Conservation (phyloP, 2,329 filamentous ascomycete species). For the Pyricularia sp. region DNA sequence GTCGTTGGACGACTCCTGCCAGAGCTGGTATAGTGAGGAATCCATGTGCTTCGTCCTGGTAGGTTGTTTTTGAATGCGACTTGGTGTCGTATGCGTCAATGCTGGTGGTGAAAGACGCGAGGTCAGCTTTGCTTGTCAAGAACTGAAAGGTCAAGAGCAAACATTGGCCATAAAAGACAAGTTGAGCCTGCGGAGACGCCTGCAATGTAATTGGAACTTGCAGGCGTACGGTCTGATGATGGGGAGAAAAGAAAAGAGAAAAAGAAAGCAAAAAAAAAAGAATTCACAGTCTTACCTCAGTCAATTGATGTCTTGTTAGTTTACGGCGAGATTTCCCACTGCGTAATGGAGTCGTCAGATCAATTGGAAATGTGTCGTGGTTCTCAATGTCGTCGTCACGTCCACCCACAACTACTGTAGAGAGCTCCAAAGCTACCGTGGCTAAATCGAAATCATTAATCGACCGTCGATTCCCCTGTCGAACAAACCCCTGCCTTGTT, state of each 20-base stretch:
- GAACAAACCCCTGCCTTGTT: background rate
- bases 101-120: background rate
- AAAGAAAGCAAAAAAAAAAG: too few species aligned
- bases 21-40: slow-evolving; percentile 75
- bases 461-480: background rate
- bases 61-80: background rate
- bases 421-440: background rate
- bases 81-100: background rate
- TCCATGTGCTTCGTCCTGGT: slow-evolving; percentile 42
- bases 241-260: too few species aligned
- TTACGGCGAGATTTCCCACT: background rate
- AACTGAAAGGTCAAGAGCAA: background rate
- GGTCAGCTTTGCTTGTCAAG: background rate
- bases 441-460: background rate
- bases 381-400: background rate
- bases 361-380: background rate
- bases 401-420: background rate
- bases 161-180: background rate
- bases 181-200: background rate
- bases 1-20: slow-evolving; percentile 81
- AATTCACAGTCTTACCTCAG: too few species aligned
- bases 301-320: background rate
- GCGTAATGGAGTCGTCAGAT: background rate
- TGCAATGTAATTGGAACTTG: background rate
- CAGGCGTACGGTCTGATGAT: too few species aligned